Percentiles rank a stretch among this genome's conserved stretches.
Evolutionary conservation across 225 moss, liverwort and hornwort genomes (phyloP).

Genomic region (Pleurozium schreberi): DNA sequence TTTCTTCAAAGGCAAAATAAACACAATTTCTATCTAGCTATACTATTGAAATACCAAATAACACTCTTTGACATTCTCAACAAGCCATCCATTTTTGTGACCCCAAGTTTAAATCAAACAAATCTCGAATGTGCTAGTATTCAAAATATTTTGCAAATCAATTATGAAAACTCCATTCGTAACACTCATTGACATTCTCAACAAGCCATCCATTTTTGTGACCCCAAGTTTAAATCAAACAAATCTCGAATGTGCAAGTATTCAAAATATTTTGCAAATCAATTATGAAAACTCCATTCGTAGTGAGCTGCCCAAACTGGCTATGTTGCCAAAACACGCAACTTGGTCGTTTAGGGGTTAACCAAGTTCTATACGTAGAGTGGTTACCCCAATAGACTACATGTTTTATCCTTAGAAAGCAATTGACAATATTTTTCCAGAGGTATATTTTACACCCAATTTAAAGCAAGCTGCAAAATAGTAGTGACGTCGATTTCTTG

Average conservation of each 20-base stretch:
- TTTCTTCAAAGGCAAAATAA: not conserved
- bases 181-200: not conserved
- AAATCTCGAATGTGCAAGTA: not conserved
- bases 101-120: accelerated
- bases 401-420: not conserved
- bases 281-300: too few relatives aligned
- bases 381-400: not conserved
- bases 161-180: too few relatives aligned
- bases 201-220: not conserved
- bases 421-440: not conserved
- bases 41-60: not conserved
- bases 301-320: too few relatives aligned
- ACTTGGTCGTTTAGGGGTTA: too few relatives aligned
- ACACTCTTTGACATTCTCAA: not conserved
- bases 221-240: accelerated
- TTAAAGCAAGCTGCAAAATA: not conserved
- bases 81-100: not conserved
- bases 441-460: not conserved
- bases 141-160: not conserved
- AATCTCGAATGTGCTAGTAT: not conserved
- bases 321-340: too few relatives aligned
- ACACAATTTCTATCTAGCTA: not conserved
- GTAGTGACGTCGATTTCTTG: accelerated
- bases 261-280: not conserved
- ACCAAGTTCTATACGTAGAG: not conserved